Percentiles rank a stretch among this genome's conserved stretches.
These are phyloP conservation scores for Leishmania gerbilli DNA, from an alignment of 208 protist species.

Conservation along the genomic window DNA sequence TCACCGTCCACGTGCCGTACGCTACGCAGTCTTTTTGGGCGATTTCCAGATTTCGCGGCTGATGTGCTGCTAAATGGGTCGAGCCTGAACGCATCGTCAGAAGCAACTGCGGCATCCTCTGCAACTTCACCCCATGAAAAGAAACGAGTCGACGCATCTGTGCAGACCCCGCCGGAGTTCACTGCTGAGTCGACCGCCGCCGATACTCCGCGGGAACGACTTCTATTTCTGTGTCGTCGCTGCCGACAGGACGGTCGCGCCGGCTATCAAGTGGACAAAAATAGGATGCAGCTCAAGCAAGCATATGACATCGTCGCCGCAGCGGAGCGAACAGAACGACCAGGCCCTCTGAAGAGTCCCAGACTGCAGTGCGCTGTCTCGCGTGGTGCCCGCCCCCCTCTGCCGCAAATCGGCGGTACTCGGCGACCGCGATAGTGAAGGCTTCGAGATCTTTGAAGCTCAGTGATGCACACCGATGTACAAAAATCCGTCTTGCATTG, in stretches of 20 bases:
- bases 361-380: background rate
- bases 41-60: background rate
- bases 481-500: background rate
- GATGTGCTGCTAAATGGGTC: background rate
- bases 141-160: background rate
- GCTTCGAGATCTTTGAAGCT: background rate
- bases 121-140: background rate
- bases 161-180: background rate
- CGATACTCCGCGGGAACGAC: background rate
- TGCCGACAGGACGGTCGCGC: slow-evolving; percentile 56
- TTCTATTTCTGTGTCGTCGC: slow-evolving; percentile 52
- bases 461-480: background rate
- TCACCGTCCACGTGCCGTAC: background rate
- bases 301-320: background rate
- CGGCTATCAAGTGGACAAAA: slow-evolving; percentile 34
- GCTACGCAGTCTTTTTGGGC: background rate
- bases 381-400: background rate
- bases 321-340: background rate
- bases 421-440: background rate
- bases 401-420: background rate
- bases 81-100: background rate
- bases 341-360: background rate
- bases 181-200: too few relatives aligned
- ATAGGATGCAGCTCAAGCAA: slow-evolving; percentile 11
- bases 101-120: background rate